These are phyloP conservation scores for Plasmodium gallinaceum DNA, from an alignment of 169 alveolate genomes.

Conservation along the genomic window DNA sequence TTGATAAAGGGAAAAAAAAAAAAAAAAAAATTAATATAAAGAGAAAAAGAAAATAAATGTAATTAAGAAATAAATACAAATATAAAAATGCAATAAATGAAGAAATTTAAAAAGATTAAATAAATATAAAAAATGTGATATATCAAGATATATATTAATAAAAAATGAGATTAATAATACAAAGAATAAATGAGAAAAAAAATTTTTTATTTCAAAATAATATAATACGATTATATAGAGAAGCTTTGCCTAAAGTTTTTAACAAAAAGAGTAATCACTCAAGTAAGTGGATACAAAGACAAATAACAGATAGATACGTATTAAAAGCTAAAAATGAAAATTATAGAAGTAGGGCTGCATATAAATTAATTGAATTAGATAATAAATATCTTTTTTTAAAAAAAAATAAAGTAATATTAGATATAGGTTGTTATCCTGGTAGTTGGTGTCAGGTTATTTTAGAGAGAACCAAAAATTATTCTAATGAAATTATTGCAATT, in stretches of 20 bases:
- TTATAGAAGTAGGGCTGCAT: slow-evolving; percentile 88
- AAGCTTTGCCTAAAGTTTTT: slow-evolving; percentile 71
- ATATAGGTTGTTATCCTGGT: slow-evolving; percentile 87
- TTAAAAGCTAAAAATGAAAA: slow-evolving; percentile 85
- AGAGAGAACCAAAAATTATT: slow-evolving; percentile 82
- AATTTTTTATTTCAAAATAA: slow-evolving; percentile 35
- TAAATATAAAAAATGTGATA: too few species aligned
- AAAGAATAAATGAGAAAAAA: not conserved
- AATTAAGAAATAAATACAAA: too few species aligned
- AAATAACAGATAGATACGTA: slow-evolving; percentile 84
- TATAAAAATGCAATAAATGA: too few species aligned
- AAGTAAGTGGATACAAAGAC: slow-evolving; percentile 86
- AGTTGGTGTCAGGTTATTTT: slow-evolving; percentile 88
- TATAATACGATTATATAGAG: slow-evolving; percentile 38
- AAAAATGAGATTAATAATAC: not conserved
- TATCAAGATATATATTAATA: not conserved
- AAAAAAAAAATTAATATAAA: too few species aligned
- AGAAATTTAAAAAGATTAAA: too few species aligned
- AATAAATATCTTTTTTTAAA: slow-evolving; percentile 81
- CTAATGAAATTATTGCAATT: slow-evolving; percentile 78
- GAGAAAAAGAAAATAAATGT: too few species aligned
- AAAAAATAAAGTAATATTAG: slow-evolving; percentile 84
- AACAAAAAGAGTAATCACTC: slow-evolving; percentile 81
- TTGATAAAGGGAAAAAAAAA: too few species aligned
- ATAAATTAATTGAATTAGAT: slow-evolving; percentile 84